These are phyloP conservation scores for Elaphomyces granulatus DNA, from an alignment of 495 filamentous ascomycete species.

Conservation along the genomic window DNA sequence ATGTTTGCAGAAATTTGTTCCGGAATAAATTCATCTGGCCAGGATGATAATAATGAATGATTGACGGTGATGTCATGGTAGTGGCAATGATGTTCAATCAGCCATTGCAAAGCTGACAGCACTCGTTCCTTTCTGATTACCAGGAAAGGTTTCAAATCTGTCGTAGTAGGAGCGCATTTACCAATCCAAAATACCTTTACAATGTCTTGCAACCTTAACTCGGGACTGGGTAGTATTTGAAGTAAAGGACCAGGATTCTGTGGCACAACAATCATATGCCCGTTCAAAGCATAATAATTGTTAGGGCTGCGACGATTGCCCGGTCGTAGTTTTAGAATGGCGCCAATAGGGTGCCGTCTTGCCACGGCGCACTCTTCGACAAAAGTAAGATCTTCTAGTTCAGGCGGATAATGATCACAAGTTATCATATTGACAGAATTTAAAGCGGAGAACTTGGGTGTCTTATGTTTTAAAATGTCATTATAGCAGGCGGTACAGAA, in stretches of 20 bases:
- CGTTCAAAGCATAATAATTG: conserved; percentile 4
- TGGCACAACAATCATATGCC: conserved; percentile 8
- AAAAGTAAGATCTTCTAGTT: not conserved
- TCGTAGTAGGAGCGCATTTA: not conserved
- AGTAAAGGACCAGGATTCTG: conserved; percentile 8
- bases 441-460: not conserved
- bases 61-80: conserved; percentile 3
- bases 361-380: not conserved
- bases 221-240: conserved; percentile 5
- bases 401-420: not conserved
- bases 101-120: conserved; percentile 5
- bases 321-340: not conserved
- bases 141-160: conserved; percentile 3
- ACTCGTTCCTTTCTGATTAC: conserved; percentile 4
- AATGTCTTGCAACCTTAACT: conserved; percentile 1
- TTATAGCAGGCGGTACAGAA: not conserved
- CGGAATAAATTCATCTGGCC: conserved; percentile 1
- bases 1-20: not conserved
- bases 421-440: not conserved
- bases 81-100: conserved; percentile 4
- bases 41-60: not conserved
- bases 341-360: not conserved
- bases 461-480: not conserved
- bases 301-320: not conserved
- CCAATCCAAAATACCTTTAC: conserved; percentile 1